phyloP scores from a whole-genome alignment of 2,329 filamentous ascomycete genomes.

The Colletotrichum sp. region DNA sequence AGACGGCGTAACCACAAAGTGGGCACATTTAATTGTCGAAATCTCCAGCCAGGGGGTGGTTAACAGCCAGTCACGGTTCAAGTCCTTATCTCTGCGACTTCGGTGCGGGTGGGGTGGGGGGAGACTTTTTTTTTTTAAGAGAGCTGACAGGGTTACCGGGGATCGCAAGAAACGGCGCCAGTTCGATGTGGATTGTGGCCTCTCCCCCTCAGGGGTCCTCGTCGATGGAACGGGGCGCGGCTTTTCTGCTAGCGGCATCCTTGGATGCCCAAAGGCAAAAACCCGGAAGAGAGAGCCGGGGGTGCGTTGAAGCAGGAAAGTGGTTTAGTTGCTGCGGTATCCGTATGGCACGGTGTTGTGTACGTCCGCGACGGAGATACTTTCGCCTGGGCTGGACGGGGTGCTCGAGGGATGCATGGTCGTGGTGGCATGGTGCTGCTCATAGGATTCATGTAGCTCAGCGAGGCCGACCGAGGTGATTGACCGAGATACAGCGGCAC shows the following conservation, averaged over 20 bases:
- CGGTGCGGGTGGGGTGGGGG: conserved; percentile 1
- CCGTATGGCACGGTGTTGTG: background rate
- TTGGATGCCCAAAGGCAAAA: background rate
- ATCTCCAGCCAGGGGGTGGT: background rate
- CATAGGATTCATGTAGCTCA: background rate
- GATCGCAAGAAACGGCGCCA: background rate
- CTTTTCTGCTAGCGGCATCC: background rate
- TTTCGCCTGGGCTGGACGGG: background rate
- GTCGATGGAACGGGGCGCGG: background rate
- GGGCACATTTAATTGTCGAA: background rate
- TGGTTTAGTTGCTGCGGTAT: background rate
- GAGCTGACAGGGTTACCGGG: background rate
- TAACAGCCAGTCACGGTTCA: background rate
- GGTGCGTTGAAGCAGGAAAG: background rate
- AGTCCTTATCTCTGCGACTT: conserved; percentile 18
- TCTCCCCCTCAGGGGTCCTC: background rate
- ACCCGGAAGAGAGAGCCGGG: background rate
- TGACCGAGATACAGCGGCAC: background rate
- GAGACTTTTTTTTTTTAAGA: background rate
- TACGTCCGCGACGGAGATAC: background rate
- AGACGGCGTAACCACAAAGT: conserved; percentile 9
- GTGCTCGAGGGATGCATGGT: background rate
- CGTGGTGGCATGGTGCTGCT: background rate
- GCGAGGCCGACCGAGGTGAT: background rate
- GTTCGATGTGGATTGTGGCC: background rate